Evolutionary conservation across 306 rosid genomes (phyloP), one percentile per base, ranked within the genome.

Genomic region (Begonia masoniana): DNA sequence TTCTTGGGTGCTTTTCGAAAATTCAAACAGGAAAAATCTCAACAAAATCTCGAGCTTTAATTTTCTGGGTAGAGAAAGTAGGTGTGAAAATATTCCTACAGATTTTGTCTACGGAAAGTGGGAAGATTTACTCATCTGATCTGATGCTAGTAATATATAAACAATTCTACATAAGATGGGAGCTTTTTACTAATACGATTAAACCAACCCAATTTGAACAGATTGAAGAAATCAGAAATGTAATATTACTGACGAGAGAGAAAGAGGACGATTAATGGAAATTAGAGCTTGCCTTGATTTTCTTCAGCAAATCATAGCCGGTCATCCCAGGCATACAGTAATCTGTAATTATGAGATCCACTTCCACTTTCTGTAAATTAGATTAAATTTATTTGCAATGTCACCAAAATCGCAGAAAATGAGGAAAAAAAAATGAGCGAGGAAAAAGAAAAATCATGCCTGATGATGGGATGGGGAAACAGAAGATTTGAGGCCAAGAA

Each of bases 321-420:
- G 95, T 89, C 97, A 89, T 89, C 52, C 87, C 97, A 58, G 97
- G 97, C 97, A 89, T 89, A 63, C 97, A 85, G 75, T 89, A 89
- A 53, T 89, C 94, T 36, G 95, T 89, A 46, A 89, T 85, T 13
- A 89, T 73, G 69, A 89, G 95, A 69, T 89, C 84, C 76, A 84
- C 97, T 61, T 75, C 87, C 76, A 74, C 82, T 55, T 72, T 87
- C 97, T 89, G 66, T 6, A 59, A 31, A 31, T 5, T 31, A 5
- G 8, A 31, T 31, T 31, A 31, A 31, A 31, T 31, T 21, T 0
- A 31, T 7, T 7, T 31, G 5, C 2, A 31, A 31, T 7, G 7
- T 31, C 39, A 5, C 7, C 1, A 31, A 63, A 58, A 12, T 52
- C 61, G 66, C 46, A 67, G 49, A 19, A 66, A 13, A 10, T 11